Evolutionary conservation across 352 stramenopile species (phyloP), one percentile per base, ranked within the genome.

Genomic region (Phytophthora chlamydospora): DNA sequence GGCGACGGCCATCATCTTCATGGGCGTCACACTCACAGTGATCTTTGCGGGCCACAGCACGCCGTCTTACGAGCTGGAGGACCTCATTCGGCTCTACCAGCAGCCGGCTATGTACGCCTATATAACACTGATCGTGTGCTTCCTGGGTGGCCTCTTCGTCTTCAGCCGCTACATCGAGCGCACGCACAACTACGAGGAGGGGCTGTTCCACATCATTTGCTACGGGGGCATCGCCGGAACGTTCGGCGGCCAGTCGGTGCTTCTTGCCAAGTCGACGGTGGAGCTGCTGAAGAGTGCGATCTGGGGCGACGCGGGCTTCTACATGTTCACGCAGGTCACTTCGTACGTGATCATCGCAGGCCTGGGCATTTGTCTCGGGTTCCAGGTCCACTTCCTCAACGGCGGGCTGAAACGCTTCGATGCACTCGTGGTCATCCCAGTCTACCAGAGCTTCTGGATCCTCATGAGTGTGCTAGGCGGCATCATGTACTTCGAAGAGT

Each of bases 401-500:
- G 80, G 84, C 42, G 91, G 89, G 13, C 75, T 97, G 24, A 83
- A 83, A 29, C 87, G 88, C 44, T 97, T 97, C 55, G 89, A 97
- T 55, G 85, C 89, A 16, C 83, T 97, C 8, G 71, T 95, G 19
- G 83, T 97, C 7, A 85, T 97, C 33, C 91, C 91, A 17, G 85
- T 97, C 36, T 97, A 97, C 60, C 89, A 97, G 58, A 93, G 79
- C 62, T 97, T 97, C 51, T 97, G 88, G 79, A 97, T 96, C 54
- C 68, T 96, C 35, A 96, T 73, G 68, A 95, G 88, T 50, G 86
- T 97, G 38, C 71, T 96, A n/a, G 90, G 91, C 16, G 91, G 90
- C 12, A 91, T 97, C 68, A 91, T 97, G 74, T 97, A 97, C 72
- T 97, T 97, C 66, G 84, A 96, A 66, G 91, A 97, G 69, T 94